Conservation (phyloP, 2,329 filamentous ascomycete genomes). For the Trichocomaceae sp. region DNA sequence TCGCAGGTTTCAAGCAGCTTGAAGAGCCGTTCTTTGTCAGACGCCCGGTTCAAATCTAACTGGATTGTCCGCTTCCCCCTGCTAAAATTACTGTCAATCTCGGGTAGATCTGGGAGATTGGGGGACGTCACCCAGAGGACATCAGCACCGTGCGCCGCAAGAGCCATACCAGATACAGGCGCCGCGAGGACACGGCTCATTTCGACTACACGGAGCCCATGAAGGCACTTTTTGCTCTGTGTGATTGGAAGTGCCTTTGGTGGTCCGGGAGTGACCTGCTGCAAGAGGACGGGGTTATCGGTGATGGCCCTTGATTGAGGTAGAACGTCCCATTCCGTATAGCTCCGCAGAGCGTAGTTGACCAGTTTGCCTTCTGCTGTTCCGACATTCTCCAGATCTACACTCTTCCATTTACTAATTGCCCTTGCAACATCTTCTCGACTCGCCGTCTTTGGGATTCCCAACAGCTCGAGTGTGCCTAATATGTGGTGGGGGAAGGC, state of each 20-base stretch:
- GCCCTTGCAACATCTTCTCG: constrained; percentile 34
- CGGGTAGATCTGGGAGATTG: constrained; percentile 29
- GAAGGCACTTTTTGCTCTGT: constrained; percentile 27
- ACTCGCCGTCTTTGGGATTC: constrained; percentile 19
- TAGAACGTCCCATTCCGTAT: constrained; percentile 46
- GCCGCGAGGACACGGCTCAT: constrained; percentile 36
- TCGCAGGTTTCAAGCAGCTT: constrained; percentile 32
- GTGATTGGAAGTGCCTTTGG: constrained; percentile 13
- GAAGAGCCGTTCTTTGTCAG: constrained; percentile 22
- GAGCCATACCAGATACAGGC: constrained; percentile 31
- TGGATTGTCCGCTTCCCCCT: constrained; percentile 34
- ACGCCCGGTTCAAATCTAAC: constrained; percentile 26
- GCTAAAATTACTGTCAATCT: constrained; percentile 30
- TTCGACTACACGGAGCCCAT: constrained; percentile 36
- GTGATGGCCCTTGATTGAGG: constrained; percentile 42
- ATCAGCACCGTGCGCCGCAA: constrained; percentile 37
- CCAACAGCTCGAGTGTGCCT: constrained; percentile 41
- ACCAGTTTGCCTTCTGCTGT: background rate
- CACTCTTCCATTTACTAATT: constrained; percentile 35
- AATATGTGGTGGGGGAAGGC: constrained; percentile 46
- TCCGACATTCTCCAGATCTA: constrained; percentile 43
- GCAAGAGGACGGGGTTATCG: constrained; percentile 43
- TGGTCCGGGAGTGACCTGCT: constrained; percentile 24
- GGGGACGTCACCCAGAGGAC: constrained; percentile 37
- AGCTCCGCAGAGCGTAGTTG: constrained; percentile 40